Conservation (phyloP, 345 rosid genomes). For the Cardamine occulta region DNA sequence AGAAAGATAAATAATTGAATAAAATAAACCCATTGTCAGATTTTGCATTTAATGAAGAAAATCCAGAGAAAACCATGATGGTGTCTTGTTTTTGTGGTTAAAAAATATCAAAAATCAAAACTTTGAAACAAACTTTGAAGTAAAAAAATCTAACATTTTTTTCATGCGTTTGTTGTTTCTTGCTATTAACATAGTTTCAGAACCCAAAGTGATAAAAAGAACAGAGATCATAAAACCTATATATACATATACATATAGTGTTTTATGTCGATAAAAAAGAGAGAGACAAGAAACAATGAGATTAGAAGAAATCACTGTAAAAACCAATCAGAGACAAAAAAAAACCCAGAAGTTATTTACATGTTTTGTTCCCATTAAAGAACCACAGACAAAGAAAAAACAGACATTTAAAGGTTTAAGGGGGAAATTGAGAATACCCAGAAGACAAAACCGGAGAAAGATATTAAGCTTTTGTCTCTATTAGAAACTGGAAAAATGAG, state of each 20-base stretch:
- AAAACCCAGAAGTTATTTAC: conserved; percentile 31
- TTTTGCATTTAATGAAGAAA: conserved; percentile 42
- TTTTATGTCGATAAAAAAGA: background rate
- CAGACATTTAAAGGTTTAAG: conserved; percentile 30
- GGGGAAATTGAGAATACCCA: conserved; percentile 49
- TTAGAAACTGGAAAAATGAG: conserved; percentile 48
- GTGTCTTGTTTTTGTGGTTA: background rate
- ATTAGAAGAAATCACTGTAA: conserved; percentile 29
- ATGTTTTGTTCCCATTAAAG: conserved; percentile 45
- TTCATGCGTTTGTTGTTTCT: conserved; percentile 2
- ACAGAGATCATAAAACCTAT: conserved; percentile 14
- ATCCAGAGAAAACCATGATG: conserved; percentile 38
- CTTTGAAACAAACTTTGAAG: conserved; percentile 29
- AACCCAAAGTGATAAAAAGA: conserved; percentile 15
- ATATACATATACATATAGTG: background rate
- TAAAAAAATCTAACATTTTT: background rate
- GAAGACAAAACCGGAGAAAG: conserved; percentile 61
- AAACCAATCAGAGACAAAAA: conserved; percentile 38
- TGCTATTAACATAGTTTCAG: conserved; percentile 14
- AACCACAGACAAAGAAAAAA: conserved; percentile 41
- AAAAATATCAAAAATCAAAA: conserved; percentile 18
- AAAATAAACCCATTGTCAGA: conserved; percentile 38
- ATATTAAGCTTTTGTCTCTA: conserved; percentile 56
- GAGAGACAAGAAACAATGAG: conserved; percentile 36
- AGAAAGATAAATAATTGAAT: background rate